Percentiles rank a stretch among this genome's conserved stretches.
phyloP scores from a whole-genome alignment of 257 asterid species.

The Coffea canephora region DNA sequence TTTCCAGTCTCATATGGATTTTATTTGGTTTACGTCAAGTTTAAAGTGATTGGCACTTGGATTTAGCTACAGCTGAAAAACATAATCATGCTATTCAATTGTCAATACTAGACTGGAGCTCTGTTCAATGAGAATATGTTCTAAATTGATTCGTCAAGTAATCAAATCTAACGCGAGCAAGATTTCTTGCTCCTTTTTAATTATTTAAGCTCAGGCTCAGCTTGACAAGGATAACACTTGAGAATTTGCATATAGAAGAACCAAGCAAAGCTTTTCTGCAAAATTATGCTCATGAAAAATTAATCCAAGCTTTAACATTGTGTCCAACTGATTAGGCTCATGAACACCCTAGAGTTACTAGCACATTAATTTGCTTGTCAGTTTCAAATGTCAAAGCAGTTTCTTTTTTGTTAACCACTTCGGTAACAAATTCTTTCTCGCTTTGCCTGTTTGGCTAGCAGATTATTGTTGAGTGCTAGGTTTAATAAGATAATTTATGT shows the following conservation, averaged over 20 bases:
- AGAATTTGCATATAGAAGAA: background rate
- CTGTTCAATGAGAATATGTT: background rate
- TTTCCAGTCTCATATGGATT: background rate
- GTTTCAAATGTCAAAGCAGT: background rate
- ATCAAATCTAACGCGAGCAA: background rate
- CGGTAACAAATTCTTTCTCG: background rate
- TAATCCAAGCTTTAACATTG: background rate
- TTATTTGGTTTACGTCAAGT: background rate
- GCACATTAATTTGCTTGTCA: background rate
- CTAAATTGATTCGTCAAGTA: no score
- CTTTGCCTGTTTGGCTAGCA: background rate
- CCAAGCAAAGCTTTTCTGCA: background rate
- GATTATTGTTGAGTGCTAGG: background rate
- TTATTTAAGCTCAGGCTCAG: background rate
- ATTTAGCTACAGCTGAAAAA: background rate
- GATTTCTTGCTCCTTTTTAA: background rate
- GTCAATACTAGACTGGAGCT: background rate
- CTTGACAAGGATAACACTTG: background rate
- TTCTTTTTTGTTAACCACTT: background rate
- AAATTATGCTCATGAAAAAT: no score
- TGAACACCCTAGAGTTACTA: background rate
- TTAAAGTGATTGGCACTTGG: background rate
- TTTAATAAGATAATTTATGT: background rate
- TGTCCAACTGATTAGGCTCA: background rate
- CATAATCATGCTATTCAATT: background rate